Base-by-base conservation (phyloP, 2,329 filamentous ascomycete species). In the Macrophomina phaseolina region DNA sequence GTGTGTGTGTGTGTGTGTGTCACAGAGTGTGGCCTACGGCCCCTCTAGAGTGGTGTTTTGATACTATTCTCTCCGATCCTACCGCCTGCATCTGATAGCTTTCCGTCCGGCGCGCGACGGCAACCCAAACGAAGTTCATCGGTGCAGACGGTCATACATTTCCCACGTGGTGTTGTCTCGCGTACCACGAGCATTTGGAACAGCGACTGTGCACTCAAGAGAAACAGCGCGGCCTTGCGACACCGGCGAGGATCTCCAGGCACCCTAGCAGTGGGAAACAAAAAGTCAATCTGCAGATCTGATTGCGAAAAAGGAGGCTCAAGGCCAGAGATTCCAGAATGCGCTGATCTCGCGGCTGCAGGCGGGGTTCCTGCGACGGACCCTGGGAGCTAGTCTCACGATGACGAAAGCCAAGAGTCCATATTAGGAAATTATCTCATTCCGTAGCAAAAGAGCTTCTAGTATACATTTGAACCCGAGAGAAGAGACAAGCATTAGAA, bases 391-490 rank as follows among this genome's bases (percentile, higher is more conserved):
- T 62, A 62, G 23, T 30, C 42, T 49, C 58, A 28, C 11, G 45
- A 62, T 62, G 58, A 62, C 58, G 58, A 62, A 62, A 62, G 58
- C 58, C 58, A 62, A 62, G 58, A 49, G 28, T 45, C 52, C 58
- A 28, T 62, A 49, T 36, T 49, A 62, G 58, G 58, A 62, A 62
- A 62, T 62, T 62, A 62, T 62, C 58, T 62, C 45, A 36, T 62
- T 62, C 45, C 58, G 38, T 40, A 49, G 56, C 56, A 61, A 34
- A n/a, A 62, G 42, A 49, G 58, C 58, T 62, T 62, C 58, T 62
- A 62, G 58, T 62, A 62, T 62, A 62, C 58, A 62, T 36, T 45
- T 49, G 58, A 49, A 62, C 42, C 16, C 28, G 18, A 62, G 16
- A n/a, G 45, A 40, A 32, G 49, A 49, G n/a, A 30, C 38, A 48